These are phyloP conservation scores for Lodderomyces oxycetoniae DNA, from an alignment of 1,139 yeast species.

Conservation along the genomic window DNA sequence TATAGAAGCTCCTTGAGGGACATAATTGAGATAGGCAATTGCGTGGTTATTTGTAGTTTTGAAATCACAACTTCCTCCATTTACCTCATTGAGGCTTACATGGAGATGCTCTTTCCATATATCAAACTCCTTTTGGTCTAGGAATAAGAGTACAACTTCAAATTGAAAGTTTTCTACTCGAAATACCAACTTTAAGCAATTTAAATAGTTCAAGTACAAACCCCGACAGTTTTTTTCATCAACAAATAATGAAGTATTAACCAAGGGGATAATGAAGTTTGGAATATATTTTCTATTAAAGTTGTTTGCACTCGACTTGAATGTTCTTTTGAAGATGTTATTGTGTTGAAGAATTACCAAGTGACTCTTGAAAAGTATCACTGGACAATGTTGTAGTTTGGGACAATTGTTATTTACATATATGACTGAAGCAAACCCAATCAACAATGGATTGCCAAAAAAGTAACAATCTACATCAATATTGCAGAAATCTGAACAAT, in stretches of 20 bases:
- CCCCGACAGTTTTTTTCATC: constrained; percentile 35
- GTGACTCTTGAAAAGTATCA: constrained; percentile 49
- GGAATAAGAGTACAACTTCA: constrained; percentile 43
- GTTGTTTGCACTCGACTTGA: constrained; percentile 20
- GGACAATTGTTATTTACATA: constrained; percentile 30
- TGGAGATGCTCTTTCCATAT: constrained; percentile 40
- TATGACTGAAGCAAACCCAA: constrained; percentile 36
- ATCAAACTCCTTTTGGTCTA: constrained; percentile 28
- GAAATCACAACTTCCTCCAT: constrained; percentile 17
- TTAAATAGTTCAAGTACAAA: constrained; percentile 26
- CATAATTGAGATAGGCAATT: background rate
- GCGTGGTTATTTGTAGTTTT: background rate
- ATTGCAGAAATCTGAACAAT: constrained; percentile 3
- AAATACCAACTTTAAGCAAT: constrained; percentile 41
- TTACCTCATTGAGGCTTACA: constrained; percentile 28
- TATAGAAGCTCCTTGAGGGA: too few relatives aligned
- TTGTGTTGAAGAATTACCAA: constrained; percentile 27
- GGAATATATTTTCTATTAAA: constrained; percentile 26
- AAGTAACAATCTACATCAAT: constrained; percentile 23
- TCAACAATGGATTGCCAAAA: constrained; percentile 36
- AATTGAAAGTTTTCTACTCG: constrained; percentile 37
- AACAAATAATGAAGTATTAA: constrained; percentile 25
- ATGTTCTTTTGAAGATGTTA: constrained; percentile 38
- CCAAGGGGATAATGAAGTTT: constrained; percentile 46
- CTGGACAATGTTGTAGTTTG: constrained; percentile 26